phyloP scores from a whole-genome alignment of 2,329 filamentous ascomycete species.

The Aspergillus aculeatus region DNA sequence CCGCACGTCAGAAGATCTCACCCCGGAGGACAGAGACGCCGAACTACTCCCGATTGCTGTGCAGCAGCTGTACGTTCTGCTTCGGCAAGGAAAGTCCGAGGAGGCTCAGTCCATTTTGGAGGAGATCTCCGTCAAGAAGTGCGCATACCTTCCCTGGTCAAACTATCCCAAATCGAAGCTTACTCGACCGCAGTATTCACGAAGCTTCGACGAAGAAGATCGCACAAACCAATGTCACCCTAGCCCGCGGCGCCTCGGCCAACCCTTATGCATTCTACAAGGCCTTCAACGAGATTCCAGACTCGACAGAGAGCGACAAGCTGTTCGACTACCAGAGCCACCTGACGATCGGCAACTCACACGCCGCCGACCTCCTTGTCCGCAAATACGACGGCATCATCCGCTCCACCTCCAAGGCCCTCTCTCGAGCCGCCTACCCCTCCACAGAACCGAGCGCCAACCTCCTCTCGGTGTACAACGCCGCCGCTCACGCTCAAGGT shows the following conservation, averaged over 20 bases:
- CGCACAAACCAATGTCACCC: slow-evolving; percentile 59
- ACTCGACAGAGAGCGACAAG: slow-evolving; percentile 50
- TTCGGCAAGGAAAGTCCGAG: slow-evolving; percentile 53
- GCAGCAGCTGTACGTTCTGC: slow-evolving; percentile 61
- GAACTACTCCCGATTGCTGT: slow-evolving; percentile 61
- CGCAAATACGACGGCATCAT: slow-evolving; percentile 61
- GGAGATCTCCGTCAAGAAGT: slow-evolving; percentile 54
- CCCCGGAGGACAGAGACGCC: slow-evolving; percentile 58
- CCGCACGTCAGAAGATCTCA: slow-evolving; percentile 58
- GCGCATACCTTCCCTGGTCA: slow-evolving; percentile 15
- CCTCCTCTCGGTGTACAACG: slow-evolving; percentile 63
- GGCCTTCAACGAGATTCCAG: slow-evolving; percentile 52
- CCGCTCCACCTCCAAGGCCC: slow-evolving; percentile 52
- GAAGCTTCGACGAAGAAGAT: slow-evolving; percentile 60
- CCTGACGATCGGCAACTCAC: slow-evolving; percentile 54
- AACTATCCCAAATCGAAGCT: background rate
- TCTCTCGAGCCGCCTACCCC: slow-evolving; percentile 49
- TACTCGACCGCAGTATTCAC: slow-evolving; percentile 46
- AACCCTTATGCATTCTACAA: slow-evolving; percentile 62
- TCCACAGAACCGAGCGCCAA: slow-evolving; percentile 54
- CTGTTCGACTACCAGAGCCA: slow-evolving; percentile 60
- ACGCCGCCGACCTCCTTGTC: slow-evolving; percentile 58
- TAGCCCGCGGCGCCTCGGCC: slow-evolving; percentile 44
- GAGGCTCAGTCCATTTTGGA: slow-evolving; percentile 55
- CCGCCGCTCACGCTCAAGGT: slow-evolving; percentile 65